Percentiles rank a stretch among this genome's conserved stretches.
phyloP scores from a whole-genome alignment of 2,329 filamentous ascomycete species.

The Claviceps paspali region DNA sequence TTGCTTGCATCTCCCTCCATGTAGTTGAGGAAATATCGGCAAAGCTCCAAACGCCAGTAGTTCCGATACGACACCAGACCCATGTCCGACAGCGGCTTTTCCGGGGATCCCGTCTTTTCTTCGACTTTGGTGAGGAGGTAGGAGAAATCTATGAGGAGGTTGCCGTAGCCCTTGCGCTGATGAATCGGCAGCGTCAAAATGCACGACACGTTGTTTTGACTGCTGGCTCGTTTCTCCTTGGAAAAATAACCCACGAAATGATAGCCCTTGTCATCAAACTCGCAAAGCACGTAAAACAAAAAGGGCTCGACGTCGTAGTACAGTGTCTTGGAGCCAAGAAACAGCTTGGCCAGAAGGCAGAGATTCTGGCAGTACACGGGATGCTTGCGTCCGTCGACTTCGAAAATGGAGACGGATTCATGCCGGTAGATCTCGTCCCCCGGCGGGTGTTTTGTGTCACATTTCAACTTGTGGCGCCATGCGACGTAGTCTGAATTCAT shows the following conservation, averaged over 20 bases:
- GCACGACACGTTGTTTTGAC: conserved; percentile 93
- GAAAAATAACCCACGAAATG: conserved; percentile 99
- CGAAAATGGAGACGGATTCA: conserved; percentile 83
- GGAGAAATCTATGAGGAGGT: conserved; percentile 94
- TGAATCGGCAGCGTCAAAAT: conserved; percentile 93
- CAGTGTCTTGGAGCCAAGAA: conserved; percentile 94
- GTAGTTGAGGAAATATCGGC: conserved; percentile 57
- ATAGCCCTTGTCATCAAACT: conserved; percentile 80
- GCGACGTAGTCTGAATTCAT: conserved; percentile 99
- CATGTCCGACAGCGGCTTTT: conserved; percentile 97
- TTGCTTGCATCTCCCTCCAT: conserved; percentile 15
- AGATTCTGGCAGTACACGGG: conserved; percentile 98
- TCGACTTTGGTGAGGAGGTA: conserved; percentile 91
- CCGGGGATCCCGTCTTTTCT: conserved; percentile 84
- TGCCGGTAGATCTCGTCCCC: conserved; percentile 96
- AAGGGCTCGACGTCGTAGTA: conserved; percentile 98
- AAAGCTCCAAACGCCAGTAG: conserved; percentile 87
- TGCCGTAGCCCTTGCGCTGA: conserved; percentile 91
- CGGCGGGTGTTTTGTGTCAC: conserved; percentile 87
- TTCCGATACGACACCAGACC: conserved; percentile 92
- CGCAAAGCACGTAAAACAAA: conserved; percentile 91
- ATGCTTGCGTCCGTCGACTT: conserved; percentile 93
- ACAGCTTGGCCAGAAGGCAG: conserved; percentile 88
- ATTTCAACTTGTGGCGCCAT: conserved; percentile 95
- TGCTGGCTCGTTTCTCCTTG: conserved; percentile 90